Percentiles rank a stretch among this genome's conserved stretches.
Conservation (phyloP, 257 asterid species). For the Apocynum venetum region DNA sequence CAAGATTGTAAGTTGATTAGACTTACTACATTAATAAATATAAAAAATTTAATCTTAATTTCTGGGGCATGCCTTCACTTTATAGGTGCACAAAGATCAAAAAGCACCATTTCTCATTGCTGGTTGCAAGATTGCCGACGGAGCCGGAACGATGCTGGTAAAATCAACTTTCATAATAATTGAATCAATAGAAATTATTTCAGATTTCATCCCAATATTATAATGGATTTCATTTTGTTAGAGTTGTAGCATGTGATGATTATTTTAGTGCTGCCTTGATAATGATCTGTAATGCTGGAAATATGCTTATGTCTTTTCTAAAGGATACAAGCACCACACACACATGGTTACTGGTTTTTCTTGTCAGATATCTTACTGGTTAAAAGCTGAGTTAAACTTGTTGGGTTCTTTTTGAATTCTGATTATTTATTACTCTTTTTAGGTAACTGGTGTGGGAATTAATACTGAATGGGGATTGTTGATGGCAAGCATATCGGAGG, state of each 20-base stretch:
- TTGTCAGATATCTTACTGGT: background rate
- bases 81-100: constrained; percentile 71
- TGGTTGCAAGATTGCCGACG: constrained; percentile 99
- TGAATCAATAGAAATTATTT: background rate
- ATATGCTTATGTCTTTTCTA: background rate
- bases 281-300: background rate
- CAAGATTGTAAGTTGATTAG: constrained; percentile 81
- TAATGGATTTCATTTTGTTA: background rate
- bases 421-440: constrained; percentile 14
- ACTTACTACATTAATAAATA: constrained; percentile 24
- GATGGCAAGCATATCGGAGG: constrained; percentile 96
- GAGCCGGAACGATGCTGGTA: constrained; percentile 96
- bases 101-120: constrained; percentile 86
- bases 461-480: constrained; percentile 98
- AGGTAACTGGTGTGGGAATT: constrained; percentile 94
- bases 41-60: constrained; percentile 18
- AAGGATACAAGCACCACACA: background rate
- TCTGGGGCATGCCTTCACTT: constrained; percentile 18
- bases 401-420: constrained; percentile 10
- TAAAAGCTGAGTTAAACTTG: background rate
- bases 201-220: background rate
- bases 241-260: background rate
- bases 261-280: background rate
- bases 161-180: constrained; percentile 11
- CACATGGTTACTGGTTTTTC: background rate